A percentile compares a stretch with the other conserved stretches of the same genome.
Conservation (phyloP, 2,329 filamentous ascomycete genomes). For the Ceratocystis alfenasii region DNA sequence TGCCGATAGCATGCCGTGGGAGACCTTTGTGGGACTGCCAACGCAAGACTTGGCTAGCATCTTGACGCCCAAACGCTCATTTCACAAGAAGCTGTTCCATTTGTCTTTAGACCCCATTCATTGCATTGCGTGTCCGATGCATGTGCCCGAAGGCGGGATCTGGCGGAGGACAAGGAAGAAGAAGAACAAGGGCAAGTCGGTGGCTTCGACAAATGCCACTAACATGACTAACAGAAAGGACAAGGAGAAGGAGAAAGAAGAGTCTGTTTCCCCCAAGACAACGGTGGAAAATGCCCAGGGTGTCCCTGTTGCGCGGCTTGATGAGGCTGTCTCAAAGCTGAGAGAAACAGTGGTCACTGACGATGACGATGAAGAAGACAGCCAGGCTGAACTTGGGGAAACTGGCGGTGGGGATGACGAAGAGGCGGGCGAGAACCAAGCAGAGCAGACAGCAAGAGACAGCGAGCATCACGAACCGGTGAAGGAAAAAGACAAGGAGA, state of each 20-base stretch:
- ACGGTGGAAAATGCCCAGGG: neutral
- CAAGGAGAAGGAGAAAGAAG: slow-evolving; percentile 10
- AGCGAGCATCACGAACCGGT: slow-evolving; percentile 24
- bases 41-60: slow-evolving; percentile 71
- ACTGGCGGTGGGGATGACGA: slow-evolving; percentile 24
- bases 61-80: slow-evolving; percentile 60
- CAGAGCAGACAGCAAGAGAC: slow-evolving; percentile 20
- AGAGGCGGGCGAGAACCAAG: slow-evolving; percentile 26
- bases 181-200: slow-evolving; percentile 28
- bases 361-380: slow-evolving; percentile 25
- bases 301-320: neutral
- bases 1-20: slow-evolving; percentile 52
- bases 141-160: slow-evolving; percentile 63
- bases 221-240: slow-evolving; percentile 18
- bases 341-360: slow-evolving; percentile 22
- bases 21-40: slow-evolving; percentile 60
- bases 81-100: slow-evolving; percentile 74
- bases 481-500: slow-evolving; percentile 9
- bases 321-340: neutral
- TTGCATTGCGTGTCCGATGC: slow-evolving; percentile 73
- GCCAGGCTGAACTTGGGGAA: slow-evolving; percentile 27
- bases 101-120: slow-evolving; percentile 67
- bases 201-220: slow-evolving; percentile 27
- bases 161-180: slow-evolving; percentile 49
- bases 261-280: slow-evolving; percentile 19